Base-by-base conservation (phyloP, 164 flowering plant species). In the Cinnamomum micranthum region DNA sequence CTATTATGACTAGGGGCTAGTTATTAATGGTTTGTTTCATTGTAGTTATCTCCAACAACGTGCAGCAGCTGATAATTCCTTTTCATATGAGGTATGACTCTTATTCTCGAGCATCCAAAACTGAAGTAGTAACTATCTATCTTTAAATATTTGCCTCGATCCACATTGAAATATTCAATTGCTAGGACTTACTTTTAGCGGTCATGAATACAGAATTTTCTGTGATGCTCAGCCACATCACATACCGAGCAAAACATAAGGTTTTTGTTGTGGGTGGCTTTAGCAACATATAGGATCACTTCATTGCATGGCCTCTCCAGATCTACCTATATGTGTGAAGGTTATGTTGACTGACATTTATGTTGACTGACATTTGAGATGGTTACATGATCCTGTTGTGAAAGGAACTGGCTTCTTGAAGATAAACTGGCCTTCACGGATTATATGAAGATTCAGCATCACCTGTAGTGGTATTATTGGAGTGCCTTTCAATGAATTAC, bases 41-140 rank as follows among this genome's bases (percentile, higher is more conserved):
- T 85, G 82, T 78, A 95, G 98, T 80, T 95, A 95, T 85, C 94
- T 95, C 75, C 90, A 90, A 78, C 86, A 87, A 71, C 95, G 98
- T 63, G 91, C 87, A 0, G 87, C 88, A 28, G 88, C 86, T 85
- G 96, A 93, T 80, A 85, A 86, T 68, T 82, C 91, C 55, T 95
- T 95, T 84, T 80, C 98, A 51, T 95, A 88, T 77, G 98, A 95
- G 97, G 98, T 95, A 87, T 68, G 74, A 6, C 79, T 52, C 74
- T 65, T 10, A 22, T 33, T 55, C 23, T 67, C 13, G 24, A 60
- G 68, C 2, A 41, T 47, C 24, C 14, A 41, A 41, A 41, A 41
- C 4, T 7, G 47, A 41, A 6, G 11, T 33, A 17, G 23, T 47
- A 51, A 64, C 67, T 19, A 41, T 35, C 14, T 0, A 12, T n/a